phyloP scores from a whole-genome alignment of 371 early-diverging fungal genomes.

The Rhizopus microsporus region DNA sequence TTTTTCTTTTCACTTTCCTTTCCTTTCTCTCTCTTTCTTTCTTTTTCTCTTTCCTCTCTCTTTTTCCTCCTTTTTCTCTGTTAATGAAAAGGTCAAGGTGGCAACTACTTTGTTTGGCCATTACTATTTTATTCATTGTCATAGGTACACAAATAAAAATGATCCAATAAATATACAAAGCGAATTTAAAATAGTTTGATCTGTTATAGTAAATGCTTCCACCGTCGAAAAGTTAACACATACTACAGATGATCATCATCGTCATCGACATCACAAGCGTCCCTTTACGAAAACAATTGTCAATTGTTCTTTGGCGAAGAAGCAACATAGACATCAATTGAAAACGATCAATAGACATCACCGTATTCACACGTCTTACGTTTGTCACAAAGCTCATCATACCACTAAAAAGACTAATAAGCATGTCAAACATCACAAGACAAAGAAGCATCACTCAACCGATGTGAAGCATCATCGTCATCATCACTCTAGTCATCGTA shows the following conservation, averaged over 20 bases:
- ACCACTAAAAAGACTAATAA: constrained; percentile 7
- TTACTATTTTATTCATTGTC: neutral
- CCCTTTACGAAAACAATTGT: constrained; percentile 6
- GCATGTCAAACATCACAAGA: constrained; percentile 1
- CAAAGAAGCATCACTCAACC: constrained; percentile 9
- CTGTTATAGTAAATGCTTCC: constrained; percentile 6
- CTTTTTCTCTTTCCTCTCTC: neutral
- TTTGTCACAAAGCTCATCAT: constrained; percentile 7
- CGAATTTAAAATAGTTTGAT: neutral
- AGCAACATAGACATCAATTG: neutral
- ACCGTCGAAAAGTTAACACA: neutral
- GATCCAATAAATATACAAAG: neutral
- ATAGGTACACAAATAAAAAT: constrained; percentile 1
- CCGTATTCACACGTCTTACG: constrained; percentile 10
- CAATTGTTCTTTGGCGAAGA: constrained; percentile 12
- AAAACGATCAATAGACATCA: constrained; percentile 1
- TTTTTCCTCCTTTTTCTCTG: neutral
- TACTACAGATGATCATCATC: neutral
- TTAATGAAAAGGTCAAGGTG: constrained; percentile 15
- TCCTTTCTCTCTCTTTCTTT: neutral
- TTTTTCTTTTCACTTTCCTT: neutral
- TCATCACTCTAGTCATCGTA: neutral
- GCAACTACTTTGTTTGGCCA: constrained; percentile 6
- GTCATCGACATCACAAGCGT: neutral
- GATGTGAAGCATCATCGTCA: neutral